A percentile compares a stretch with the other conserved stretches of the same genome.
Conservation (phyloP, 768 basidiomycete species). For the Kwoniella newhampshirensis region DNA sequence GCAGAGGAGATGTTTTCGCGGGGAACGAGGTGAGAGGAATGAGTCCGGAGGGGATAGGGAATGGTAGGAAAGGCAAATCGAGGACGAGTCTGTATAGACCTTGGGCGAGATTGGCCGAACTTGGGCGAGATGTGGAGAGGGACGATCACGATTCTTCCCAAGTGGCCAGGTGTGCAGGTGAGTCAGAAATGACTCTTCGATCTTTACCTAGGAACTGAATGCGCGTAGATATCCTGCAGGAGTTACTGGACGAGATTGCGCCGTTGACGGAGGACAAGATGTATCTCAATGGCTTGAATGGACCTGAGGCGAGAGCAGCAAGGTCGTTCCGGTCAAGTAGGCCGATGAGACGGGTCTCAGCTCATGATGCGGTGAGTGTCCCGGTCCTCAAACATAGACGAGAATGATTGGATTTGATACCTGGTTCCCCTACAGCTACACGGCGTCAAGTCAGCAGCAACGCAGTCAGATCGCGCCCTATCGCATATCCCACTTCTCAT, state of each 20-base stretch:
- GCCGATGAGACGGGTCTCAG: not conserved
- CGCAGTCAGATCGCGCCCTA: not conserved
- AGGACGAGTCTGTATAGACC: not conserved
- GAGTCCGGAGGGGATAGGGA: not conserved
- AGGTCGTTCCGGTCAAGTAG: not conserved
- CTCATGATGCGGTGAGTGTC: not conserved
- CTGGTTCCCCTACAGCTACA: not conserved
- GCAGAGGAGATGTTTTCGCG: not conserved
- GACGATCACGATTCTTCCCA: not conserved
- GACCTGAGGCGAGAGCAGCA: conserved; percentile 2
- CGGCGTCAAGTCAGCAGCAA: not conserved
- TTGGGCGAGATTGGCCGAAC: conserved; percentile 6
- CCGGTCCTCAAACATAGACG: not conserved
- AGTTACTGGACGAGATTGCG: not conserved
- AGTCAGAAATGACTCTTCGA: not conserved
- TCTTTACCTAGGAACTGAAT: not conserved
- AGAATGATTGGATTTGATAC: too few species aligned
- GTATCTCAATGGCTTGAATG: conserved; percentile 4
- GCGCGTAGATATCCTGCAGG: not conserved
- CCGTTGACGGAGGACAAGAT: conserved; percentile 2
- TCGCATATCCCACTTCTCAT: not conserved
- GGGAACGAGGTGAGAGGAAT: not conserved
- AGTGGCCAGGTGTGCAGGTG: conserved; percentile 1
- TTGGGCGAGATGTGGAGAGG: not conserved
- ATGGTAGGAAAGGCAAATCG: not conserved